Percentiles rank a stretch among this genome's conserved stretches.
These are phyloP conservation scores for Eimeria tenella DNA, from an alignment of 169 alveolate species.

Conservation along the genomic window DNA sequence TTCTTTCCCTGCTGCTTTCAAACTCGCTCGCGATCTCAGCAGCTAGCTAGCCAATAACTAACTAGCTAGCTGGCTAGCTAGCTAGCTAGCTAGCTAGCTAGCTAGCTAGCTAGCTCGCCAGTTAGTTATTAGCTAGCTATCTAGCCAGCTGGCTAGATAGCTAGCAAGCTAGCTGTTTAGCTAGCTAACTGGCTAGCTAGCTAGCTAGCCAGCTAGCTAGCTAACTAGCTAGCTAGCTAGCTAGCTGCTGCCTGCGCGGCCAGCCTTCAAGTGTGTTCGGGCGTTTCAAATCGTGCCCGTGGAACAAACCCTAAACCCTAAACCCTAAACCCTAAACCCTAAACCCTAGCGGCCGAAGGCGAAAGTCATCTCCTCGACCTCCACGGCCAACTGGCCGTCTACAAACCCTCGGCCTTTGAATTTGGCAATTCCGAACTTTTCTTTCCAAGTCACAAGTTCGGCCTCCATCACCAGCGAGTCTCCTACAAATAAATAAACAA, in stretches of 20 bases:
- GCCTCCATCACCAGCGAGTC: conserved; percentile 85
- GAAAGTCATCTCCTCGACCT: conserved; percentile 83
- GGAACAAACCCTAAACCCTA: conserved; percentile 9
- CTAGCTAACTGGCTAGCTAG: too few relatives aligned
- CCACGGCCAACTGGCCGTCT: conserved; percentile 80
- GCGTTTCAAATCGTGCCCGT: background rate
- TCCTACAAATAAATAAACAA: conserved; percentile 72
- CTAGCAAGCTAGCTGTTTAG: background rate
- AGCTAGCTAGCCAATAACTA: too few relatives aligned
- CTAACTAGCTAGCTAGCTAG: too few relatives aligned
- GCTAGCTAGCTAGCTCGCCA: too few relatives aligned
- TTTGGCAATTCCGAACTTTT: conserved; percentile 84
- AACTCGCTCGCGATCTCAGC: too few relatives aligned
- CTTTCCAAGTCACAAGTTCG: conserved; percentile 81
- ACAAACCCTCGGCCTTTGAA: conserved; percentile 83
- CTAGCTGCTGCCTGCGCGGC: background rate
- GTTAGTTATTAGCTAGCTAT: too few relatives aligned
- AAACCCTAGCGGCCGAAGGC: conserved; percentile 79
- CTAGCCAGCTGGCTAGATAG: too few relatives aligned
- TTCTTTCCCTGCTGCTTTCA: background rate
- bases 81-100: too few relatives aligned
- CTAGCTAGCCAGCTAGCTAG: too few relatives aligned
- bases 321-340: background rate
- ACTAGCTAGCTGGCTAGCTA: too few relatives aligned
- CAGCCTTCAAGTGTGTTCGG: background rate